Conservation (phyloP, 192 early-diverging fungal genomes). For the Backusella circina region DNA sequence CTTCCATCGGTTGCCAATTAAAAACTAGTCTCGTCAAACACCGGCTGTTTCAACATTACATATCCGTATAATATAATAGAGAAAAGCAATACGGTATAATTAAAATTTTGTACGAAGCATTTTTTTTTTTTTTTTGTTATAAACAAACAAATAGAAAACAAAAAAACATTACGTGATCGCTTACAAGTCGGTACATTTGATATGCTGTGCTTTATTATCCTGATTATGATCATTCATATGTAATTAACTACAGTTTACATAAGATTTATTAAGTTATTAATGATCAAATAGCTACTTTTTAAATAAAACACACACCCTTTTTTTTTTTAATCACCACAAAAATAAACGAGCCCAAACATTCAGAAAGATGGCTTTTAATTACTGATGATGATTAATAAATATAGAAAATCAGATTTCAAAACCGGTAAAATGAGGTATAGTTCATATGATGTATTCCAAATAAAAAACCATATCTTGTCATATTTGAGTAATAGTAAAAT, state of each 20-base stretch:
- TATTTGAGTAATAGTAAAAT: background rate
- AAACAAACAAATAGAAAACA: background rate
- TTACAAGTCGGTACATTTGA: background rate
- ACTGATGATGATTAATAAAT: background rate
- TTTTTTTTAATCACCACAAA: background rate
- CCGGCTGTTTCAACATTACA: slow-evolving; percentile 1
- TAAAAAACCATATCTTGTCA: too few relatives aligned
- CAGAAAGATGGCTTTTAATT: background rate
- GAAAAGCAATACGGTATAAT: background rate
- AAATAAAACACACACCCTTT: background rate
- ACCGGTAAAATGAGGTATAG: background rate
- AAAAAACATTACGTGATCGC: background rate
- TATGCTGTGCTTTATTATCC: background rate
- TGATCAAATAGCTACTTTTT: background rate
- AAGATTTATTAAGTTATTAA: background rate
- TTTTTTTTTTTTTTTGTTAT: background rate
- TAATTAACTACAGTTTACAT: background rate
- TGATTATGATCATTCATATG: background rate
- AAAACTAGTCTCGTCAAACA: background rate
- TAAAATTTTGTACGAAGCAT: background rate
- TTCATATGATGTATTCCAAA: background rate
- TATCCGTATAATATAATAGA: background rate
- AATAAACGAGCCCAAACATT: background rate
- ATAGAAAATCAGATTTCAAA: background rate
- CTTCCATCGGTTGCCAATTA: background rate